These are phyloP conservation scores for Heterobasidion occidentale DNA, from an alignment of 1,284 basidiomycete species.

Conservation along the genomic window DNA sequence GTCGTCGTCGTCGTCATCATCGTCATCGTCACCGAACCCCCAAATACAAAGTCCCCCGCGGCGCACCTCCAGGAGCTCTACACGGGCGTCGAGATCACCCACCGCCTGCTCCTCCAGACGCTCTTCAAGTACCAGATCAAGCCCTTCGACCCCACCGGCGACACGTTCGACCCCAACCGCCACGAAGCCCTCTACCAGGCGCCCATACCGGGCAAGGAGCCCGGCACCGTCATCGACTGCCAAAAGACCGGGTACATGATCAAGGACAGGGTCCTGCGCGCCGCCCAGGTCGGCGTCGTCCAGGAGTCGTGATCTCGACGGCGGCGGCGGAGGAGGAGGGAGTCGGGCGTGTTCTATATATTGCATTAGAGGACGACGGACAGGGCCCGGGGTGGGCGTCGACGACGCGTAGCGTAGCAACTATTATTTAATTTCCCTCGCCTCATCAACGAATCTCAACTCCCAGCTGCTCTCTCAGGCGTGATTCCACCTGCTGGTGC, in stretches of 20 bases:
- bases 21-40: conserved; percentile 11
- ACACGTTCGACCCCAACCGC: conserved; percentile 89
- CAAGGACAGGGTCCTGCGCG: conserved; percentile 86
- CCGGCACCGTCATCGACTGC: conserved; percentile 88
- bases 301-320: conserved; percentile 51
- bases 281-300: conserved; percentile 95
- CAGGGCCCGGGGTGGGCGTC: background rate
- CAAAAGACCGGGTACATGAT: conserved; percentile 91
- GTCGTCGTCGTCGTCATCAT: conserved; percentile 14
- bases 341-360: conserved; percentile 1
- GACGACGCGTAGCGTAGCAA: conserved; percentile 9
- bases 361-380: conserved; percentile 5
- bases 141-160: conserved; percentile 87
- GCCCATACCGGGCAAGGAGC: conserved; percentile 82
- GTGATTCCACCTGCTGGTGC: conserved; percentile 51
- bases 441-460: conserved; percentile 65
- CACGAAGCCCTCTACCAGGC: conserved; percentile 96
- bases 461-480: conserved; percentile 52
- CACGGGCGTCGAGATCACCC: conserved; percentile 88
- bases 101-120: conserved; percentile 84
- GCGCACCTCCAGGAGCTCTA: conserved; percentile 67
- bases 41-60: conserved; percentile 44
- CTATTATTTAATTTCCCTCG: conserved; percentile 12
- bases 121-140: conserved; percentile 90
- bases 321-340: conserved; percentile 3